Evolutionary conservation across 495 filamentous ascomycete genomes (phyloP).

Genomic region (Tuber magnatum): DNA sequence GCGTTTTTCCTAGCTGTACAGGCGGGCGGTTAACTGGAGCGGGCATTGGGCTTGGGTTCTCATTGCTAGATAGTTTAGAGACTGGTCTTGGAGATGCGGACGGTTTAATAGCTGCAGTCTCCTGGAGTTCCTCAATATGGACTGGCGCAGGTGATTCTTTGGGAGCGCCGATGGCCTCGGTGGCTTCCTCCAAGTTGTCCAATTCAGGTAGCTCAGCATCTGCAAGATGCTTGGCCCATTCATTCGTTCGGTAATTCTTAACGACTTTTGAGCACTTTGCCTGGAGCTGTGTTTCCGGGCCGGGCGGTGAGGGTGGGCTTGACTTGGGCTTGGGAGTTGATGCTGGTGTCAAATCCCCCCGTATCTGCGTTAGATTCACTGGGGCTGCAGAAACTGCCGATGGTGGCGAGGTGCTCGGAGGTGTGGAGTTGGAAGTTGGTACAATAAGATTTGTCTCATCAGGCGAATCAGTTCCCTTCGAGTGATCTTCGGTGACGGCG

Average conservation of each 20-base stretch:
- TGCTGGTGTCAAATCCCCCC: slow-evolving; percentile 26
- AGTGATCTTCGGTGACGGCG: slow-evolving; percentile 27
- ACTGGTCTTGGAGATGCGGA: slow-evolving; percentile 42
- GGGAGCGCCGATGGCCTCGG: slow-evolving; percentile 42
- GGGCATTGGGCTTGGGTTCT: slow-evolving; percentile 1
- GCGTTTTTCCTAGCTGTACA: background rate
- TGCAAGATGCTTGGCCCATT: slow-evolving; percentile 89
- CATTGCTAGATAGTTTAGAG: slow-evolving; percentile 28
- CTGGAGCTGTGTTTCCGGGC: slow-evolving; percentile 7
- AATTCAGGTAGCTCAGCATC: slow-evolving; percentile 68
- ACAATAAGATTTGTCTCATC: slow-evolving; percentile 14
- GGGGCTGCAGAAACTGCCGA: slow-evolving; percentile 4
- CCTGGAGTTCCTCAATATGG: slow-evolving; percentile 58
- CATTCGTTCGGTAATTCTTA: slow-evolving; percentile 80
- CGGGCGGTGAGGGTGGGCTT: slow-evolving; percentile 12
- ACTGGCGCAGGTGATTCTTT: slow-evolving; percentile 56
- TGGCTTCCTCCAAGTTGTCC: slow-evolving; percentile 49
- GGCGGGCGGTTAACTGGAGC: background rate
- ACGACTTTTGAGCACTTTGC: slow-evolving; percentile 57
- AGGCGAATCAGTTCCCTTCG: slow-evolving; percentile 16
- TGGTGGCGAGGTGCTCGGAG: slow-evolving; percentile 23
- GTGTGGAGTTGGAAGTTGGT: slow-evolving; percentile 7
- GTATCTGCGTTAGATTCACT: background rate
- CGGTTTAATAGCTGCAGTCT: slow-evolving; percentile 55
- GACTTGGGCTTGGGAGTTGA: slow-evolving; percentile 27